Evolutionary conservation across 2,329 filamentous ascomycete genomes (phyloP), one percentile per base, ranked within the genome.

Genomic region (Pseudocercospora eumusae): DNA sequence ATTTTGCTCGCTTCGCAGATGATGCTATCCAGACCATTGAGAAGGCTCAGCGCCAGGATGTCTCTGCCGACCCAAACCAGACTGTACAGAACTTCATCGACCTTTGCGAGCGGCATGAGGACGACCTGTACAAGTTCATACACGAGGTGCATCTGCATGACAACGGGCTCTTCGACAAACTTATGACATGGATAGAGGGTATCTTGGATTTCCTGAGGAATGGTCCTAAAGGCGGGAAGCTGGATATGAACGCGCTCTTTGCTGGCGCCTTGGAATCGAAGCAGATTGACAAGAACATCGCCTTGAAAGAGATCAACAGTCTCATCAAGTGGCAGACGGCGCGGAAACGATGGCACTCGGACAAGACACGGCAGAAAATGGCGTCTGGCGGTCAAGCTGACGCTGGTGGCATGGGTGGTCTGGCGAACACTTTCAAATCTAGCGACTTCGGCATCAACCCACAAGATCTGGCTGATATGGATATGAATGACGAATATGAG

Each of bases 281-380:
- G 6, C 75, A 82, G 56, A 80, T 99, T 56, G 84, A 97, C 74
- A 88, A 88, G 74, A 81, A 84, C 1, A 85, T 86, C 66, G 90
- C 90, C 0, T 86, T 93, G 8, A 79, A 79, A 2, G 95, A 99
- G 78, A 93, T 98, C 72, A 86, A 98, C 72, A 80, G 84, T 28
- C 82, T 99, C 55, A 95, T 99, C 69, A 83, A 88, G 53, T 99
- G 95, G 95, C 95, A 99, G 76, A 91, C 93, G 74, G 91, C 91
- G 45, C 84, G 95, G 59, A 98, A 99, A 83, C 93, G 93, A 79
- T 99, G 95, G 95, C 95, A 99, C 75, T 88, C 93, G 64, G 92
- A 96, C 78, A 99, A 99, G 83, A 99, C 95, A 8, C 83, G 93
- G 58, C 95, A 98, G 80, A 99, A 99, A 83, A 98, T 99, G 95